Base-by-base conservation (phyloP, 2,329 filamentous ascomycete genomes). In the Neocatenulostroma microsporum region DNA sequence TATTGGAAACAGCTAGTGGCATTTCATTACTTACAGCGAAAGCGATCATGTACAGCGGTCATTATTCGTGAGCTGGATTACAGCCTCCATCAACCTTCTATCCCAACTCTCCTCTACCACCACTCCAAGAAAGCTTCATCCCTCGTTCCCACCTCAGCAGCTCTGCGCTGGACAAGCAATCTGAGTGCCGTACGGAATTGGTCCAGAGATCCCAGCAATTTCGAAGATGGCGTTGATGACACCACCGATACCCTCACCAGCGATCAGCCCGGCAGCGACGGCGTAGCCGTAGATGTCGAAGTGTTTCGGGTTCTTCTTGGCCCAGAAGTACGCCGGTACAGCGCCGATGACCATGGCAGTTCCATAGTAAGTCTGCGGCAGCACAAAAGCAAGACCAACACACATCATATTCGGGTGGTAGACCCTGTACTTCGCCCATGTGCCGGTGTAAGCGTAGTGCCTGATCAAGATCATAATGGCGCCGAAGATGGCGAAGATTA, bases 341-440 rank as follows among this genome's bases (percentile, higher is more conserved):
- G 74, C 67, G 10, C 76, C 76, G 17, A 77, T 68, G 33, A 71
- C 57, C 58, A 75, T 73, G n/a, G 76, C 74, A 10, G 68, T 74
- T 17, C 69, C 68, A 58, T 76, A 77, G 27, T 70, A 63, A 1
- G 73, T 74, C 36, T 68, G 67, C 1, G 73, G 70, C 14, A 78
- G 57, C 26, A 77, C 69, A 49, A 78, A 78, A 2, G 74, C 69
- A 21, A 80, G 62, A 11, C 70, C 73, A 25, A 79, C 66, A 38
- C 72, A 73, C 57, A 74, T 75, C 69, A 75, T 76, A 64, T 79
- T 79, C 39, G 75, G 75, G 42, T 77, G 67, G 53, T 69, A 78
- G 17, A 59, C 57, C 29, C 68, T 63, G 51, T 72, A 70, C 64
- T 73, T 74, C 46, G 71, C 73, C 39, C 67, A 66, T 25, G 60